Conservation (phyloP, 805 yeast species). For the Wickerhamiella siamensis region DNA sequence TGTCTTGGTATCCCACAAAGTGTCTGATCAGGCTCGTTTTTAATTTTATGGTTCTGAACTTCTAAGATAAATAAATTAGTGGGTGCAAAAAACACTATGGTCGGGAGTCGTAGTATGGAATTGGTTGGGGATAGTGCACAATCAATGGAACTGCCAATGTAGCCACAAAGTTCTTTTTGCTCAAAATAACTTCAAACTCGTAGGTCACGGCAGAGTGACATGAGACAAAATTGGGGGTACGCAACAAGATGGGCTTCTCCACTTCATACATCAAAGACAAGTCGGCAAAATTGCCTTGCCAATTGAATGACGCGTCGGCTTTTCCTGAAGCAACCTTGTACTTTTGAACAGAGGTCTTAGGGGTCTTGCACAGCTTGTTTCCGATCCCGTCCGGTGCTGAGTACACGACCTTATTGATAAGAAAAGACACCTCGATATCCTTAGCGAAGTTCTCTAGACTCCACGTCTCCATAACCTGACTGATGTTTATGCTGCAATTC, state of each 20-base stretch:
- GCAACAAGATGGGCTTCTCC: neutral
- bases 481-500: neutral
- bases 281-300: neutral
- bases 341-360: neutral
- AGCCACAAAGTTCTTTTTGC: neutral
- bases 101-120: neutral
- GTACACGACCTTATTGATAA: neutral
- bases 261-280: neutral
- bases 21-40: too few species aligned
- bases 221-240: neutral
- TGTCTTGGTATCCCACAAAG: too few species aligned
- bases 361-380: neutral
- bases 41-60: too few species aligned
- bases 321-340: neutral
- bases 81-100: too few species aligned
- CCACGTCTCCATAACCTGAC: neutral
- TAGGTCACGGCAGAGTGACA: neutral
- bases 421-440: neutral
- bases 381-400: neutral
- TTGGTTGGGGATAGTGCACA: neutral
- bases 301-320: neutral
- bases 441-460: neutral
- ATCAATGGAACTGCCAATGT: neutral
- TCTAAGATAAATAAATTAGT: too few species aligned
- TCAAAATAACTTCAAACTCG: neutral